phyloP scores from a whole-genome alignment of 441 rosid species.

The Eugenia klotzschiana region DNA sequence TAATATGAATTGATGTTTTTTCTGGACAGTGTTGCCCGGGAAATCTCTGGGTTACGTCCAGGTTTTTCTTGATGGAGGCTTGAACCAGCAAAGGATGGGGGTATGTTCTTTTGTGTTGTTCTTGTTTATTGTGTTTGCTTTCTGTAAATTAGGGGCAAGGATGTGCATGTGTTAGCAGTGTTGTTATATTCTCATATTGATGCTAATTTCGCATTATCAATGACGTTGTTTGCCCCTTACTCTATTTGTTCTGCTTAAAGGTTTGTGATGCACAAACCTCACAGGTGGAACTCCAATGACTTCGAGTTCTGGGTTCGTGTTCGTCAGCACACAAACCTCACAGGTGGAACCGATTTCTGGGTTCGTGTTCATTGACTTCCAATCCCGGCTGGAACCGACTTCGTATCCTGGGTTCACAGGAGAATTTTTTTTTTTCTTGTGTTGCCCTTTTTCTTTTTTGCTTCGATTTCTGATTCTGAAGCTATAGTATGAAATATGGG shows the following conservation, averaged over 20 bases:
- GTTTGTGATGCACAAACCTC: slow-evolving; percentile 74
- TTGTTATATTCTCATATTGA: background rate
- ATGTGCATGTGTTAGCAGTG: background rate
- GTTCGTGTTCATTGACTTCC: too few species aligned
- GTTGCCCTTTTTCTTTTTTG: too few species aligned
- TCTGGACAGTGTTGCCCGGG: slow-evolving; percentile 25
- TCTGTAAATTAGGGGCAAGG: background rate
- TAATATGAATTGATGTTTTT: background rate
- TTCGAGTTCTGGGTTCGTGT: too few species aligned
- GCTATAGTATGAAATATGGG: too few species aligned
- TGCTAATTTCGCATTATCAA: background rate
- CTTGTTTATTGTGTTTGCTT: background rate
- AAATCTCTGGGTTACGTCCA: slow-evolving; percentile 47
- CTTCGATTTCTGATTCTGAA: too few species aligned
- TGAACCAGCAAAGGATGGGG: slow-evolving; percentile 76
- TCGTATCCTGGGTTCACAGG: too few species aligned
- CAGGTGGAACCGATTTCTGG: too few species aligned
- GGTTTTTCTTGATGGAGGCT: slow-evolving; percentile 67
- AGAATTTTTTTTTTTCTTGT: too few species aligned
- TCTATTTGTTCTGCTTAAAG: slow-evolving; percentile 12
- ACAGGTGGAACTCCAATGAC: too few species aligned
- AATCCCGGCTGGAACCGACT: too few species aligned
- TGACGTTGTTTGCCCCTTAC: background rate
- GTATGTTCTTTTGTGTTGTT: slow-evolving; percentile 14
- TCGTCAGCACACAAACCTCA: too few species aligned